Conservation (phyloP, 2,329 filamentous ascomycete genomes). For the Dissoconium aciculare region DNA sequence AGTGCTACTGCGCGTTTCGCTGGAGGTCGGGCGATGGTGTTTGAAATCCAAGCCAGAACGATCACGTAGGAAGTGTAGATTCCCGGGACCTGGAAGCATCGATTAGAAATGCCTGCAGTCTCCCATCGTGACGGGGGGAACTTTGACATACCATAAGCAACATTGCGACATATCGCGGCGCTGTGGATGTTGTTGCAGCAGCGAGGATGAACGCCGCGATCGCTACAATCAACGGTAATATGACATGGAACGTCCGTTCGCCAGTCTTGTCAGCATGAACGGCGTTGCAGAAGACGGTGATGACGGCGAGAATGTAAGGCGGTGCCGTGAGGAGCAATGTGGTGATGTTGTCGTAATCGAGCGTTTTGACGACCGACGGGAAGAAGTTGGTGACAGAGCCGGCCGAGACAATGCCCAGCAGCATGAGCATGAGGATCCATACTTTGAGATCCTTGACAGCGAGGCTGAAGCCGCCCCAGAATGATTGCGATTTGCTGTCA, state of each 20-base stretch:
- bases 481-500: conserved; percentile 17
- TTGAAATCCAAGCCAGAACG: conserved; percentile 41
- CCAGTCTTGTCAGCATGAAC: conserved; percentile 27
- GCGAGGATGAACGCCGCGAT: conserved; percentile 21
- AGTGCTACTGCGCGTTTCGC: conserved; percentile 19
- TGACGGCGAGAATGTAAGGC: conserved; percentile 24
- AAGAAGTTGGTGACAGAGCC: conserved; percentile 23
- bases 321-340: conserved; percentile 23
- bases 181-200: conserved; percentile 15
- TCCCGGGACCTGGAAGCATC: conserved; percentile 24
- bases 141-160: conserved; percentile 23
- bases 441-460: conserved; percentile 23
- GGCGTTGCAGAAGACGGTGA: conserved; percentile 23
- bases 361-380: conserved; percentile 19
- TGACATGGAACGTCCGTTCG: conserved; percentile 29
- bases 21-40: conserved; percentile 13
- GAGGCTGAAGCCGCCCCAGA: conserved; percentile 22
- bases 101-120: not conserved
- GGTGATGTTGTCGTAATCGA: conserved; percentile 22
- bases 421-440: conserved; percentile 24
- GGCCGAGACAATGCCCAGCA: conserved; percentile 24
- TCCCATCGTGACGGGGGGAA: too few relatives aligned
- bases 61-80: conserved; percentile 50
- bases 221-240: conserved; percentile 18
- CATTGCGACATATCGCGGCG: conserved; percentile 23